A percentile compares a stretch with the other conserved stretches of the same genome.
phyloP scores from a whole-genome alignment of 257 asterid genomes.

The Lycium barbarum region DNA sequence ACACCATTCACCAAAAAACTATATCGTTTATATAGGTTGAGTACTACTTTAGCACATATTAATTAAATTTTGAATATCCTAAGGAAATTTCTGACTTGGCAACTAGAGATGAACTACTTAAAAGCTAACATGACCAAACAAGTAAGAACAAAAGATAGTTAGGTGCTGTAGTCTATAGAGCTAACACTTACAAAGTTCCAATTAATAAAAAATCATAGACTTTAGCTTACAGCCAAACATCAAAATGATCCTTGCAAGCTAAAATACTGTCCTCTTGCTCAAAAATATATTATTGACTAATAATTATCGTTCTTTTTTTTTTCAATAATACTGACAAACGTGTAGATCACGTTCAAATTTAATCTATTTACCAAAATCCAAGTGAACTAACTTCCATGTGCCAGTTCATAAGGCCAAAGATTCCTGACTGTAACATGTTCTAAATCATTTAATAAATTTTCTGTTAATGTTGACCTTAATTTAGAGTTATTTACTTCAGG shows the following conservation, averaged over 20 bases:
- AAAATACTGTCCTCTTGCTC: neutral
- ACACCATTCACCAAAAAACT: no score
- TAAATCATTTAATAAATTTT: neutral
- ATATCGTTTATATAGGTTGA: no score
- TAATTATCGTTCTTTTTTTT: neutral
- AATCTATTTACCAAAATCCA: neutral
- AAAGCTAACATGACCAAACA: neutral
- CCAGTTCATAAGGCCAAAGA: no score
- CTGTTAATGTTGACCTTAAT: neutral
- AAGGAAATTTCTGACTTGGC: no score
- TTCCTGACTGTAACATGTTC: neutral
- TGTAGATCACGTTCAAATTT: neutral
- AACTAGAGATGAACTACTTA: neutral
- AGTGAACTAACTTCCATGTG: neutral
- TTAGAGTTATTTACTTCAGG: neutral
- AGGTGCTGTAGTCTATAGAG: neutral
- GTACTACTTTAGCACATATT: no score
- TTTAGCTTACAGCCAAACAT: constrained; percentile 4
- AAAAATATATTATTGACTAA: neutral
- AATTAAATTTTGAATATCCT: no score
- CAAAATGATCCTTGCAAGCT: neutral
- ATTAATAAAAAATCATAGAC: neutral
- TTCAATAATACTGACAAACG: neutral
- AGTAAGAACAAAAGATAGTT: neutral
- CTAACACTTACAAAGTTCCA: neutral